phyloP scores from a whole-genome alignment of 371 early-diverging fungal genomes.

The Basidiobolus meristosporus region DNA sequence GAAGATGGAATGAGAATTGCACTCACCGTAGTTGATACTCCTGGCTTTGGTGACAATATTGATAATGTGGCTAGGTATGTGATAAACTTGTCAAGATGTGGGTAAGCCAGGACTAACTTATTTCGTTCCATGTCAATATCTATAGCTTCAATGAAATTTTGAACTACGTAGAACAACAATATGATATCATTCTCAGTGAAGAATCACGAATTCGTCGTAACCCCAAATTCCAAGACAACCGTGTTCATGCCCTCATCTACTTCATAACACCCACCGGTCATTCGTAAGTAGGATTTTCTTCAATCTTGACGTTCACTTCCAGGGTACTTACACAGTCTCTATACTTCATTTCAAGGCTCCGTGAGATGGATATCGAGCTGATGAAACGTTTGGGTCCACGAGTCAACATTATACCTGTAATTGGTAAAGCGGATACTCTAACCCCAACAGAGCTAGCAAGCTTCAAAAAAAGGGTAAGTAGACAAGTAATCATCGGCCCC shows the following conservation, averaged over 20 bases:
- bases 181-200: constrained; percentile 88
- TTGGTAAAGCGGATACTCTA: constrained; percentile 60
- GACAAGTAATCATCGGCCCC: too few species aligned
- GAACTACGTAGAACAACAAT: constrained; percentile 83
- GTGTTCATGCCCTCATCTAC: constrained; percentile 93
- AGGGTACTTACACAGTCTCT: too few species aligned
- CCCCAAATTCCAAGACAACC: constrained; percentile 89
- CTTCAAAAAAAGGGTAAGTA: constrained; percentile 68
- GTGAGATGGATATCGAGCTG: constrained; percentile 93
- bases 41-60: constrained; percentile 91
- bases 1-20: constrained; percentile 85
- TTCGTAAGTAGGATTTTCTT: too few species aligned
- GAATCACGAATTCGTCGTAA: constrained; percentile 89
- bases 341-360: too few species aligned
- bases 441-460: constrained; percentile 48
- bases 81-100: too few species aligned
- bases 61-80: constrained; percentile 54
- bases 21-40: constrained; percentile 85
- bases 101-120: too few species aligned
- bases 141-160: constrained; percentile 63
- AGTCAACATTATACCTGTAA: constrained; percentile 88
- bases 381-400: constrained; percentile 83
- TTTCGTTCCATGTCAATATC: too few species aligned
- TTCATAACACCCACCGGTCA: constrained; percentile 96
- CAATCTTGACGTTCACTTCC: too few species aligned